A percentile compares a stretch with the other conserved stretches of the same genome.
phyloP scores from a whole-genome alignment of 176 grass and related monocot genomes.

The Pontederia paniculata region DNA sequence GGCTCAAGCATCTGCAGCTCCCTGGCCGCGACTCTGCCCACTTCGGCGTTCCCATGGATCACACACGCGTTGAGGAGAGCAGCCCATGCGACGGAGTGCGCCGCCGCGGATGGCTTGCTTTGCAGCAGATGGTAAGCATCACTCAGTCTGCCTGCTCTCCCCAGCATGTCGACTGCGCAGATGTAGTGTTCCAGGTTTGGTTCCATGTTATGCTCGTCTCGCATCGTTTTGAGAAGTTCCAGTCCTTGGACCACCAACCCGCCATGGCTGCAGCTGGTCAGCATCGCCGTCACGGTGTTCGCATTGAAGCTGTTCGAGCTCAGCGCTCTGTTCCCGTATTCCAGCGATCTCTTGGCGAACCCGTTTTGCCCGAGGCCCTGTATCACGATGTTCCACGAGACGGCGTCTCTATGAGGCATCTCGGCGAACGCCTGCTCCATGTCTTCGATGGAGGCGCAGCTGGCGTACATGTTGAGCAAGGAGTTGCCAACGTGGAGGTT shows the following conservation, averaged over 20 bases:
- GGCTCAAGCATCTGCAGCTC: slow-evolving; percentile 25
- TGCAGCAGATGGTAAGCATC: slow-evolving; percentile 30
- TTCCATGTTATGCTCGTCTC: slow-evolving; percentile 25
- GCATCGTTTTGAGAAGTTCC: slow-evolving; percentile 38
- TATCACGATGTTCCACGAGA: slow-evolving; percentile 49
- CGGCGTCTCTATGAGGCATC: slow-evolving; percentile 13
- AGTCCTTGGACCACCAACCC: slow-evolving; percentile 34
- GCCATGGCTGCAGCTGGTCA: slow-evolving; percentile 35
- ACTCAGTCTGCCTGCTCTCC: slow-evolving; percentile 31
- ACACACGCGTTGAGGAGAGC: slow-evolving; percentile 46
- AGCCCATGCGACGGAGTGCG: slow-evolving; percentile 29
- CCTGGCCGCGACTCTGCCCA: slow-evolving; percentile 22
- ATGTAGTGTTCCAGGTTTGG: slow-evolving; percentile 32
- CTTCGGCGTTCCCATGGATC: slow-evolving; percentile 12
- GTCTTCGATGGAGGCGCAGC: slow-evolving; percentile 20
- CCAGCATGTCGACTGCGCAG: slow-evolving; percentile 32
- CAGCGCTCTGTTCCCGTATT: slow-evolving; percentile 22
- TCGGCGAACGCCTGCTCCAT: slow-evolving; percentile 36
- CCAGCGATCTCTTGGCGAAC: slow-evolving; percentile 21
- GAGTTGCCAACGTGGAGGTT: slow-evolving; percentile 36
- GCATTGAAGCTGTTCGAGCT: slow-evolving; percentile 20
- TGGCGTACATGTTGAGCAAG: slow-evolving; percentile 48
- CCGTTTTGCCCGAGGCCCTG: slow-evolving; percentile 56
- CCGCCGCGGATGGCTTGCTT: slow-evolving; percentile 15
- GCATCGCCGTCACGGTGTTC: slow-evolving; percentile 43